A percentile compares a stretch with the other conserved stretches of the same genome.
Conservation (phyloP, 768 basidiomycete genomes). For the Dacryopinax spathularia region DNA sequence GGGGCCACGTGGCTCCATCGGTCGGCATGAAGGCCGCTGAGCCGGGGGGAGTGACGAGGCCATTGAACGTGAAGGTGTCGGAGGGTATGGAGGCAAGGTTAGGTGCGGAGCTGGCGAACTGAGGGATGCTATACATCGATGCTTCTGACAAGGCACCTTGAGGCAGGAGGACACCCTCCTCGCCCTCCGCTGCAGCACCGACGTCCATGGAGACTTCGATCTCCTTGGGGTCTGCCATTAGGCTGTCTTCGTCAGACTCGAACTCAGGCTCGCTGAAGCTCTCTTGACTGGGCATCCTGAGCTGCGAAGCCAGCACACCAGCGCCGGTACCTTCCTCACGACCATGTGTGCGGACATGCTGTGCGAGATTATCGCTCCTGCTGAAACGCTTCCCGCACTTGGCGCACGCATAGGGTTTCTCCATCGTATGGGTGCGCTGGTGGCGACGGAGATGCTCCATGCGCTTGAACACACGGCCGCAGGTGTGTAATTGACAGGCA, state of each 20-base stretch:
- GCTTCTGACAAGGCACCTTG: not conserved
- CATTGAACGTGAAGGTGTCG: not conserved
- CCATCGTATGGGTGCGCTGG: constrained; percentile 77
- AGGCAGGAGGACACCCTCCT: not conserved
- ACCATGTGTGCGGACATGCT: constrained; percentile 73
- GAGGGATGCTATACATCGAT: not conserved
- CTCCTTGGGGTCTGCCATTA: not conserved
- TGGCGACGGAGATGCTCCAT: constrained; percentile 86
- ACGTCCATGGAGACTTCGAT: not conserved
- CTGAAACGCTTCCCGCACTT: constrained; percentile 72
- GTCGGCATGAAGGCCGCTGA: not conserved
- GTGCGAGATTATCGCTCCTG: constrained; percentile 74
- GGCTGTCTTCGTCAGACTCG: not conserved
- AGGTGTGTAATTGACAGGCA: constrained; percentile 71
- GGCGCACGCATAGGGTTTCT: constrained; percentile 64
- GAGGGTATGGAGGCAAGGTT: not conserved
- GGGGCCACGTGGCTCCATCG: not conserved
- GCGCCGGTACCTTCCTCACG: constrained; percentile 20
- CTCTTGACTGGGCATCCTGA: not conserved
- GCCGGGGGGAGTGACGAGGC: not conserved
- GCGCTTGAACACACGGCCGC: constrained; percentile 75
- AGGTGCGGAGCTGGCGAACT: not conserved
- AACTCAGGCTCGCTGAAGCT: not conserved
- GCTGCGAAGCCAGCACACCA: constrained; percentile 1
- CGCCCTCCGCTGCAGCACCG: not conserved